Evolutionary conservation across 768 basidiomycete genomes (phyloP).

Genomic region (Lactarius quietus): DNA sequence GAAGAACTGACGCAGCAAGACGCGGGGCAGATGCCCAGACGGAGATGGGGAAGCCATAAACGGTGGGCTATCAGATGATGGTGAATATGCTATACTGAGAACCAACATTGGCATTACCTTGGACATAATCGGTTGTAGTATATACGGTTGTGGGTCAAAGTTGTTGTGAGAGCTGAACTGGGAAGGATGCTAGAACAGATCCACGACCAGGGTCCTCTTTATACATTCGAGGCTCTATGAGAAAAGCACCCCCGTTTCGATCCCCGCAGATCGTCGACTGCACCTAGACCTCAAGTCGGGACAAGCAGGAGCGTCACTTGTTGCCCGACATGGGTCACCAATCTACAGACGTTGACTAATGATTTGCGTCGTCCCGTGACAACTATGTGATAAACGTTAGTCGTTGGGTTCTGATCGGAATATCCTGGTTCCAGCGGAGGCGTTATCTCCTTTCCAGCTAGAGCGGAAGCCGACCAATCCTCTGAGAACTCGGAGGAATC

Average conservation of each 20-base stretch:
- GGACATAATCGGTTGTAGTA: not conserved
- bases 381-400: no score
- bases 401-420: not conserved
- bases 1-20: conserved; percentile 40
- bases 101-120: not conserved
- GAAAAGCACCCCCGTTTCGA: not conserved
- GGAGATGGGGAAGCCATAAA: conserved; percentile 38
- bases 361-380: not conserved
- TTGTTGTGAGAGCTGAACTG: not conserved
- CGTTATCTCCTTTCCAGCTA: not conserved
- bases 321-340: not conserved
- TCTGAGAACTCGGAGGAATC: no score
- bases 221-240: not conserved
- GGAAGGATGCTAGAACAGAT: not conserved
- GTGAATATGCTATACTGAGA: not conserved
- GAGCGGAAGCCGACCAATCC: no score
- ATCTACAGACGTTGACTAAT: not conserved
- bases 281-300: not conserved
- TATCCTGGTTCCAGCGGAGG: not conserved
- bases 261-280: not conserved
- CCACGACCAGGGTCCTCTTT: not conserved
- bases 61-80: conserved; percentile 25
- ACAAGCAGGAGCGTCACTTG: not conserved
- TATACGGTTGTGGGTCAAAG: not conserved
- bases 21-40: conserved; percentile 43